Percentiles rank a stretch among this genome's conserved stretches.
Evolutionary conservation across 495 filamentous ascomycete species (phyloP).

Genomic region (Lophiostoma macrostomum): DNA sequence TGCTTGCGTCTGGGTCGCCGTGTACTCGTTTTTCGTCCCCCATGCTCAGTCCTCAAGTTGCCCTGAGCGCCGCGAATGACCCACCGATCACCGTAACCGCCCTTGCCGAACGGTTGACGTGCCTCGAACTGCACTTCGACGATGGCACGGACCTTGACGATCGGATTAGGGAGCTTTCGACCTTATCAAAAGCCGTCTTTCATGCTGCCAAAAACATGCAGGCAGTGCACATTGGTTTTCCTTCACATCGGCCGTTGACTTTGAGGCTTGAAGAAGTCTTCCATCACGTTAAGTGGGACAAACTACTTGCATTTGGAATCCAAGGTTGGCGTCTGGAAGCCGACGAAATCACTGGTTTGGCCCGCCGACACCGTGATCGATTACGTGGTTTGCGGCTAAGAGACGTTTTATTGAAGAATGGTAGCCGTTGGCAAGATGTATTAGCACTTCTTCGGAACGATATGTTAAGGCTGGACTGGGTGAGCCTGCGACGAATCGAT

Average conservation of each 20-base stretch:
- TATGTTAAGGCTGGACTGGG: slow-evolving; percentile 57
- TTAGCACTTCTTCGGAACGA: slow-evolving; percentile 54
- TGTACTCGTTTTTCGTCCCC: slow-evolving; percentile 61
- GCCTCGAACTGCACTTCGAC: slow-evolving; percentile 51
- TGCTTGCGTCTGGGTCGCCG: slow-evolving; percentile 54
- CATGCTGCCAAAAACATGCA: slow-evolving; percentile 57
- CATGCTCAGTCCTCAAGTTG: slow-evolving; percentile 61
- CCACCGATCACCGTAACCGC: slow-evolving; percentile 49
- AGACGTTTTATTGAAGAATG: slow-evolving; percentile 57
- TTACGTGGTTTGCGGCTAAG: slow-evolving; percentile 58
- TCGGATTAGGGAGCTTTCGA: slow-evolving; percentile 54
- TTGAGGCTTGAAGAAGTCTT: slow-evolving; percentile 60
- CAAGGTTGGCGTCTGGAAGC: slow-evolving; percentile 61
- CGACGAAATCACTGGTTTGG: slow-evolving; percentile 57
- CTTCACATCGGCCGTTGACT: slow-evolving; percentile 53
- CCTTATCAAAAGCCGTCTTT: slow-evolving; percentile 56
- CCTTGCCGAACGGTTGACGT: slow-evolving; percentile 56
- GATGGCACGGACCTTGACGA: slow-evolving; percentile 53
- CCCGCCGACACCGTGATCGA: slow-evolving; percentile 53
- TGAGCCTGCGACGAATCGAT: slow-evolving; percentile 59
- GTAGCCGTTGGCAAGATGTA: slow-evolving; percentile 60
- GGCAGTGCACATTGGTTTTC: slow-evolving; percentile 66
- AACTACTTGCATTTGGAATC: slow-evolving; percentile 61
- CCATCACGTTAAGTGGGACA: slow-evolving; percentile 59
- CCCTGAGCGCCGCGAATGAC: slow-evolving; percentile 48